These are phyloP conservation scores for Aspergillus incahuasiensis DNA, from an alignment of 495 filamentous ascomycete species.

Conservation along the genomic window DNA sequence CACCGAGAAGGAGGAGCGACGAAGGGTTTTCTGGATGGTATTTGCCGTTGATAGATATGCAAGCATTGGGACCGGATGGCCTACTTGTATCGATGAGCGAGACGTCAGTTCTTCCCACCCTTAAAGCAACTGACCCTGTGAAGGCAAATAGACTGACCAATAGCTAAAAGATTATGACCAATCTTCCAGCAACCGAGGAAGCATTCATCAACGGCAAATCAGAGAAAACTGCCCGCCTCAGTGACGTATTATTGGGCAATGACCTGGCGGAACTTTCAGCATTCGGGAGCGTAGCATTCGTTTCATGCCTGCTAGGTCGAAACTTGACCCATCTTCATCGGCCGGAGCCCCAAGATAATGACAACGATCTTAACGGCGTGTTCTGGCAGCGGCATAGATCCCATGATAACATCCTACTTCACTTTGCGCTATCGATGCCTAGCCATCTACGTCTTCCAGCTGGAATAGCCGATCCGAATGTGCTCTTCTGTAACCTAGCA, in stretches of 20 bases:
- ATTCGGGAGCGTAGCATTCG: conserved; percentile 75
- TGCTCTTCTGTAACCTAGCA: conserved; percentile 94
- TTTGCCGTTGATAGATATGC: conserved; percentile 89
- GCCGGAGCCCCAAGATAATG: conserved; percentile 73
- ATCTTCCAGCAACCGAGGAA: conserved; percentile 79
- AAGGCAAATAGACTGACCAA: conserved; percentile 8
- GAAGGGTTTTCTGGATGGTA: conserved; percentile 91
- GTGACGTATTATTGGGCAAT: conserved; percentile 65
- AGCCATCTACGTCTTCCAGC: conserved; percentile 74
- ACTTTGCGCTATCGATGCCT: conserved; percentile 78
- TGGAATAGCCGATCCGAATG: conserved; percentile 74
- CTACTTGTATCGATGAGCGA: conserved; percentile 85
- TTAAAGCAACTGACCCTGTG: too few species aligned
- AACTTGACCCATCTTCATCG: conserved; percentile 93
- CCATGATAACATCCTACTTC: conserved; percentile 86
- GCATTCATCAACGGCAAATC: conserved; percentile 78
- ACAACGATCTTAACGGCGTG: conserved; percentile 84
- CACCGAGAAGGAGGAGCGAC: conserved; percentile 87
- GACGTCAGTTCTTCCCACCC: conserved; percentile 53
- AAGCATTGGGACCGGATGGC: conserved; percentile 97
- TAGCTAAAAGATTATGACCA: conserved; percentile 62
- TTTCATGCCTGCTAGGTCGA: conserved; percentile 88
- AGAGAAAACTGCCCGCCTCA: conserved; percentile 61
- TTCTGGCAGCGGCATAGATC: conserved; percentile 93
- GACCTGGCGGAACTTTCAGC: conserved; percentile 68